Evolutionary conservation across 2,329 filamentous ascomycete species (phyloP).

Genomic region (Pseudogymnoascus sp.): DNA sequence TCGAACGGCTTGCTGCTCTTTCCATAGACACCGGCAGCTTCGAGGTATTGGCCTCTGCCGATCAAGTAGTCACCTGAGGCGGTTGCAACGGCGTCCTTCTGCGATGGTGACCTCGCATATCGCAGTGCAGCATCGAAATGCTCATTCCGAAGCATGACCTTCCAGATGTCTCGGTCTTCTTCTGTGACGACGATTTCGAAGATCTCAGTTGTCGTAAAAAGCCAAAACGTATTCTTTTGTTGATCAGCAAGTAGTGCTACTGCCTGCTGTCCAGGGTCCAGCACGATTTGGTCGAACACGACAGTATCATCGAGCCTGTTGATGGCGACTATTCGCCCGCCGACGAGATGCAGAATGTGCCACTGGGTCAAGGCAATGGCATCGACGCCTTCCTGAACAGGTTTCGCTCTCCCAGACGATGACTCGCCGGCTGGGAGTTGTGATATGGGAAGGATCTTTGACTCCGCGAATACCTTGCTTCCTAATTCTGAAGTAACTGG

Average conservation of each 20-base stretch:
- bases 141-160: slow-evolving; percentile 78
- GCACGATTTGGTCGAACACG: slow-evolving; percentile 79
- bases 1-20: slow-evolving; percentile 96
- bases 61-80: slow-evolving; percentile 86
- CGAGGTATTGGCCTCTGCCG: slow-evolving; percentile 69
- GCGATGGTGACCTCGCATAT: slow-evolving; percentile 69
- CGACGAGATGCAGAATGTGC: slow-evolving; percentile 80
- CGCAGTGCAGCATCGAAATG: slow-evolving; percentile 83
- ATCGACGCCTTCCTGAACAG: slow-evolving; percentile 63
- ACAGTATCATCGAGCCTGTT: slow-evolving; percentile 81
- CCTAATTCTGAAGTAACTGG: slow-evolving; percentile 58
- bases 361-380: slow-evolving; percentile 85
- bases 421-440: slow-evolving; percentile 64
- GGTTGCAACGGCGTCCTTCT: slow-evolving; percentile 86
- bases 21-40: slow-evolving; percentile 85
- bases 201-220: slow-evolving; percentile 85
- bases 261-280: slow-evolving; percentile 69
- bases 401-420: slow-evolving; percentile 53
- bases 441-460: slow-evolving; percentile 67
- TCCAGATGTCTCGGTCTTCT: slow-evolving; percentile 90
- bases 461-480: slow-evolving; percentile 66
- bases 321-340: slow-evolving; percentile 72
- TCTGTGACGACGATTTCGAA: slow-evolving; percentile 88
- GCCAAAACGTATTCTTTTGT: slow-evolving; percentile 95
- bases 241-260: slow-evolving; percentile 83